Evolutionary conservation across 2,329 filamentous ascomycete genomes (phyloP).

Genomic region (Penicillium crustosum): DNA sequence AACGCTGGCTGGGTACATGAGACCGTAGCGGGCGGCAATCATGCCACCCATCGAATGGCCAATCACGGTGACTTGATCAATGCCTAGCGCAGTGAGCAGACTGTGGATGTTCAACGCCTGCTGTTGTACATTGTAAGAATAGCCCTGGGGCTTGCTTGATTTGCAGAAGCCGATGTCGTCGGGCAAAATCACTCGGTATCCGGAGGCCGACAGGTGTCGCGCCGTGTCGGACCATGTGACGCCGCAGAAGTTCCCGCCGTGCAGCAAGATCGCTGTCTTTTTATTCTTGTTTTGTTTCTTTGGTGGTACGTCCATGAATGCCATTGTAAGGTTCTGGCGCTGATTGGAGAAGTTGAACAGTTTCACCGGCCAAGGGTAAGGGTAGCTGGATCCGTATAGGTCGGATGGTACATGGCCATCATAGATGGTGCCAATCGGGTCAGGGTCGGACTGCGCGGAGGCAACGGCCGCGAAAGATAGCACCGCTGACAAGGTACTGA

Average conservation of each 20-base stretch:
- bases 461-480: not conserved
- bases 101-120: conserved; percentile 17
- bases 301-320: conserved; percentile 15
- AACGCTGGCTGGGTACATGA: conserved; percentile 14
- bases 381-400: conserved; percentile 12
- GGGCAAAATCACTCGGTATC: conserved; percentile 18
- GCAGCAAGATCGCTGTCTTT: conserved; percentile 13
- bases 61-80: conserved; percentile 12
- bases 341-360: conserved; percentile 19
- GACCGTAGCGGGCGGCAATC: conserved; percentile 18
- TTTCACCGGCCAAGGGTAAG: conserved; percentile 18
- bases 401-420: conserved; percentile 10
- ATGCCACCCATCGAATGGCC: conserved; percentile 19
- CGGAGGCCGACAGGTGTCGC: conserved; percentile 11
- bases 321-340: conserved; percentile 17
- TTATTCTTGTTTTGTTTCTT: not conserved
- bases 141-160: conserved; percentile 18
- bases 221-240: conserved; percentile 18
- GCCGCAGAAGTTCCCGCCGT: conserved; percentile 17
- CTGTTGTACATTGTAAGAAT: conserved; percentile 15
- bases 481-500: conserved; percentile 1
- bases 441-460: conserved; percentile 10
- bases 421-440: conserved; percentile 15
- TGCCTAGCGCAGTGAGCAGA: conserved; percentile 12
- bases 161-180: conserved; percentile 21